These are phyloP conservation scores for Theileria parva DNA, from an alignment of 169 alveolate species.

Conservation along the genomic window DNA sequence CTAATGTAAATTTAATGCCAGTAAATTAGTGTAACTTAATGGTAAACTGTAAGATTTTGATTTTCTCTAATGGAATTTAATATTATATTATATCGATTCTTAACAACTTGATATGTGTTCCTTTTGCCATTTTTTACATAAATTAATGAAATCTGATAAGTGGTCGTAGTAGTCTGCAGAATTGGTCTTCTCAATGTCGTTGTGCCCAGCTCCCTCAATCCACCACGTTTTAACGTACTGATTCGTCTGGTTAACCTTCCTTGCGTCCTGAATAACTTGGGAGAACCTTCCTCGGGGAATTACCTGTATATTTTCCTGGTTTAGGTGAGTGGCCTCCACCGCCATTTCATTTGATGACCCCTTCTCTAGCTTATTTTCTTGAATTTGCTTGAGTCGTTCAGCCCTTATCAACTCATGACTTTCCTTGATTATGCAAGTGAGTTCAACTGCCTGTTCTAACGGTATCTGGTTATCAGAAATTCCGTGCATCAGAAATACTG, in stretches of 20 bases:
- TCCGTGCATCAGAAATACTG: slow-evolving; percentile 72
- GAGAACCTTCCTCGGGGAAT: slow-evolving; percentile 27
- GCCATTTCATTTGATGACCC: background rate
- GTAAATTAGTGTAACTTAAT: background rate
- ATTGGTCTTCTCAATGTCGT: slow-evolving; percentile 67
- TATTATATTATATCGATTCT: background rate
- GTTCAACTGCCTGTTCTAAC: slow-evolving; percentile 51
- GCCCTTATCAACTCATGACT: slow-evolving; percentile 1
- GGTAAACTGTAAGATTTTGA: background rate
- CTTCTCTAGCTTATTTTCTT: slow-evolving; percentile 29
- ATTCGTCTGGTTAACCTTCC: slow-evolving; percentile 21
- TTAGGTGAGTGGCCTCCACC: slow-evolving; percentile 24
- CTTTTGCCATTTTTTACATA: slow-evolving; percentile 43
- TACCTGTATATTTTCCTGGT: slow-evolving; percentile 15
- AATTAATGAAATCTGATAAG: slow-evolving; percentile 50
- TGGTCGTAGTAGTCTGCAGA: slow-evolving; percentile 61
- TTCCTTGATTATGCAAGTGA: slow-evolving; percentile 21
- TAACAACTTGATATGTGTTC: background rate
- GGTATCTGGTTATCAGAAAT: slow-evolving; percentile 66
- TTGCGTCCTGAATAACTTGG: slow-evolving; percentile 23
- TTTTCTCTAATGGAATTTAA: background rate
- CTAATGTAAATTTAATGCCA: background rate
- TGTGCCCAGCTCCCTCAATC: slow-evolving; percentile 76
- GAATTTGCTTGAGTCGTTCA: slow-evolving; percentile 11
- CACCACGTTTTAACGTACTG: slow-evolving; percentile 76